Evolutionary conservation across 768 basidiomycete species (phyloP), one percentile per base, ranked within the genome.

Genomic region (Mycena maculata): DNA sequence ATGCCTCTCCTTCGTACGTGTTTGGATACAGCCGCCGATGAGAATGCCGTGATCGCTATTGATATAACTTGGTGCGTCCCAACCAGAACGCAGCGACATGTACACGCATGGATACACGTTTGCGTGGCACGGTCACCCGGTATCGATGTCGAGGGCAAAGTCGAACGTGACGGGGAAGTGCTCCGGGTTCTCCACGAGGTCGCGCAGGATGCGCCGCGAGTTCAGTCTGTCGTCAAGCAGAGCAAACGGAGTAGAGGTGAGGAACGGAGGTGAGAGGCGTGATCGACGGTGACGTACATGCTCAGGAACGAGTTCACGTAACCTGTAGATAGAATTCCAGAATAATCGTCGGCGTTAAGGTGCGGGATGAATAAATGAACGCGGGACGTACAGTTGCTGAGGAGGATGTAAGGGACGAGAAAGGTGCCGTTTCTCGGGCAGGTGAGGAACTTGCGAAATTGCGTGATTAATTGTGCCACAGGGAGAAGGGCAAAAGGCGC

Each of bases 281-380:
- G 31, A 3, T n/a, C 6, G 18, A 25, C n/a, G 33, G 15, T 54
- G 60, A 68, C 80, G 72, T 65, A 80, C 79, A 80, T 75, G 62
- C 79, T 80, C 58, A 80, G 60, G 57, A 81, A 80, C 23, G 80
- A 80, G 48, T 80, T 81, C 53, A 80, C 73, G 71, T 80, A 81
- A 65, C 75, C 79, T 80, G 62, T 28, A n/a, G 13, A 36, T 36
- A 36, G 33, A 36, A 36, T 36, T 36, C 13, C 8, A 36, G 33
- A 36, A 36, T 36, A 54, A 53, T 27, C 23, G 22, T 44, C 18
- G n/a, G 23, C 18, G 11, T 31, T 60, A 48, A 60, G 36, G 25
- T 33, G 41, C 56, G 45, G 28, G 18, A 33, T 31, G 11, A 41
- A 18, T 23, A 59, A 45, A 63, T 52, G 56, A 63, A 59, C 50